Conservation (phyloP, 441 rosid genomes). For the Erodium trifolium region DNA sequence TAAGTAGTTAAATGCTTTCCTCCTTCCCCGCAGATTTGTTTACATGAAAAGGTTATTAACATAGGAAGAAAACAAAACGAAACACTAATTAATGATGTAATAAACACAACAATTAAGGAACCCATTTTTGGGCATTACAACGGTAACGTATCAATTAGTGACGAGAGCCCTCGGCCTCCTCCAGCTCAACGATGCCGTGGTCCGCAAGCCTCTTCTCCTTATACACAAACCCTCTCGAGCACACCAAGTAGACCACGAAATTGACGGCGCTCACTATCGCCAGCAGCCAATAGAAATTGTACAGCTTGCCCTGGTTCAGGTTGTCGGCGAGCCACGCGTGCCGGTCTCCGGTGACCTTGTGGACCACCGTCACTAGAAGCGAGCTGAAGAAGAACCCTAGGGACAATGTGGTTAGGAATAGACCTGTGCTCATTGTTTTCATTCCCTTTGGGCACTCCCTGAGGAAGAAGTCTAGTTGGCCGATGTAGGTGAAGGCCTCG, state of each 20-base stretch:
- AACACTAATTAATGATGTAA: too few species aligned
- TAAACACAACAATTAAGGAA: too few species aligned
- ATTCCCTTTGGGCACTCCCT: constrained; percentile 81
- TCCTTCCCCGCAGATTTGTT: too few species aligned
- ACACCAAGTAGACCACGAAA: constrained; percentile 29
- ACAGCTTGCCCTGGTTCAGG: constrained; percentile 55
- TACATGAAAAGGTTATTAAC: too few species aligned
- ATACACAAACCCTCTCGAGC: constrained; percentile 47
- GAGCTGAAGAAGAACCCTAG: constrained; percentile 63
- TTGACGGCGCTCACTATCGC: constrained; percentile 36
- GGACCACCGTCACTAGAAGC: constrained; percentile 46
- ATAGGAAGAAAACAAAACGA: too few species aligned
- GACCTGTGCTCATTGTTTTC: constrained; percentile 68
- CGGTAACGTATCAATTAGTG: neutral
- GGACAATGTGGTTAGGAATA: constrained; percentile 53
- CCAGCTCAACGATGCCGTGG: neutral
- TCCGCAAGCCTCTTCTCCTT: constrained; percentile 20
- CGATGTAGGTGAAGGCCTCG: constrained; percentile 83
- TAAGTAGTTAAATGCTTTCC: too few species aligned
- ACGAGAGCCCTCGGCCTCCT: neutral
- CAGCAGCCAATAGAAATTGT: constrained; percentile 52
- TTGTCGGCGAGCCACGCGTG: constrained; percentile 54
- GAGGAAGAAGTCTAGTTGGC: constrained; percentile 91
- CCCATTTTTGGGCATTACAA: too few species aligned
- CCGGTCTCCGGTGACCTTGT: constrained; percentile 30